These are phyloP conservation scores for Acanthamoeba healyi DNA, from an alignment of 208 protist genomes.

Conservation along the genomic window DNA sequence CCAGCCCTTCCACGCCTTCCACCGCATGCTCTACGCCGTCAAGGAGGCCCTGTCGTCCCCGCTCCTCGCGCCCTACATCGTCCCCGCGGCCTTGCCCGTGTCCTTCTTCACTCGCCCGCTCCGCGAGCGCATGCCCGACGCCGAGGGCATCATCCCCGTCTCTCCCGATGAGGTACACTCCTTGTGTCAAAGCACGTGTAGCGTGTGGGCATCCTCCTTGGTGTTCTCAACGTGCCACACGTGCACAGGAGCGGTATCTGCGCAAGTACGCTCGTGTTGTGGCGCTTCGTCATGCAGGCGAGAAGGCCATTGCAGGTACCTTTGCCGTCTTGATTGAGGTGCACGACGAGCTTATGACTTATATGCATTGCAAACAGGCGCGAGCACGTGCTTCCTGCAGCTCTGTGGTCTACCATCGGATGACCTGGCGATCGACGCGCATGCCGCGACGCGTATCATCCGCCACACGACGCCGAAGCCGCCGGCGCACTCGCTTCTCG, in stretches of 20 bases:
- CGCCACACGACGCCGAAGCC: neutral
- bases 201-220: neutral
- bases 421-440: neutral
- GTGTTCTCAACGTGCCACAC: neutral
- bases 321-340: neutral
- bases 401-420: constrained; percentile 20
- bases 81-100: neutral
- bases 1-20: constrained; percentile 47
- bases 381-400: constrained; percentile 18
- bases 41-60: neutral
- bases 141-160: neutral
- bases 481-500: neutral
- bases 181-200: too few relatives aligned
- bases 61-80: neutral
- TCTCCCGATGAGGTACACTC: neutral
- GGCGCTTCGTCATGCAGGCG: constrained; percentile 17
- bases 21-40: neutral
- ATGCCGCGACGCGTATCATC: constrained; percentile 35
- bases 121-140: neutral
- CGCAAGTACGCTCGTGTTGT: constrained; percentile 34
- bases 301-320: neutral
- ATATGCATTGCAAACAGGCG: neutral
- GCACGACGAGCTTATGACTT: neutral
- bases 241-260: neutral
- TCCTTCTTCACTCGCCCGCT: neutral